Conservation (phyloP, 192 early-diverging fungal genomes). For the Backusella liffmaniae region DNA sequence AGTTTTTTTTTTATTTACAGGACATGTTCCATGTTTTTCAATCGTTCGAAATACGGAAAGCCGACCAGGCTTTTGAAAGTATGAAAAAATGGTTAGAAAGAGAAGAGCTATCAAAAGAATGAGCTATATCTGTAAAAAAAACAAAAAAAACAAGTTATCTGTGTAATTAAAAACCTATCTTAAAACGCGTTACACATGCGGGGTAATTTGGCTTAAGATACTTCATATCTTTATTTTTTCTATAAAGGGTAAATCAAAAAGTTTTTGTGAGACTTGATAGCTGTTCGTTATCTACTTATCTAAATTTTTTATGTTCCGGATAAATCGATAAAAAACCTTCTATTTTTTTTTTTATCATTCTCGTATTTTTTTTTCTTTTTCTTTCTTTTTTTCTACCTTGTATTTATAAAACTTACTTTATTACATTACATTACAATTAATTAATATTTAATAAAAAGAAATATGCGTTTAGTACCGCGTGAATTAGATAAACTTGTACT, state of each 20-base stretch:
- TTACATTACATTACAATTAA: background rate
- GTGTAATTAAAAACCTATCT: background rate
- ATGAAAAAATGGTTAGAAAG: conserved; percentile 14
- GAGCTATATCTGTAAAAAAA: background rate
- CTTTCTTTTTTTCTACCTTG: background rate
- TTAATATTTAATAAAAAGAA: background rate
- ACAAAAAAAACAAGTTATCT: background rate
- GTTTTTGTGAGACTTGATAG: conserved; percentile 6
- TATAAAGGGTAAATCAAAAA: background rate
- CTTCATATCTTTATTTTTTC: conserved; percentile 8
- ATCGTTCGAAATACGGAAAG: conserved; percentile 13
- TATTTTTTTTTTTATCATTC: background rate
- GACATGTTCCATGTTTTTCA: conserved; percentile 31
- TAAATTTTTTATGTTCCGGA: background rate
- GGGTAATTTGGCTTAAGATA: background rate
- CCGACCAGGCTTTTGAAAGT: conserved; percentile 10
- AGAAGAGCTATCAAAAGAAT: conserved; percentile 1
- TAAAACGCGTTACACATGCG: background rate
- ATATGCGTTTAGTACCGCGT: conserved; percentile 81
- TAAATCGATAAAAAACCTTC: background rate
- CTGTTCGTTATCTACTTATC: conserved; percentile 9
- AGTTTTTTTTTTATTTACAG: background rate
- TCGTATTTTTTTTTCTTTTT: background rate
- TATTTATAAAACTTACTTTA: background rate
- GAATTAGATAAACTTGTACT: conserved; percentile 95